A percentile compares a stretch with the other conserved stretches of the same genome.
These are phyloP conservation scores for Suhomyces xylopsoci DNA, from an alignment of 805 yeast genomes.

Conservation along the genomic window DNA sequence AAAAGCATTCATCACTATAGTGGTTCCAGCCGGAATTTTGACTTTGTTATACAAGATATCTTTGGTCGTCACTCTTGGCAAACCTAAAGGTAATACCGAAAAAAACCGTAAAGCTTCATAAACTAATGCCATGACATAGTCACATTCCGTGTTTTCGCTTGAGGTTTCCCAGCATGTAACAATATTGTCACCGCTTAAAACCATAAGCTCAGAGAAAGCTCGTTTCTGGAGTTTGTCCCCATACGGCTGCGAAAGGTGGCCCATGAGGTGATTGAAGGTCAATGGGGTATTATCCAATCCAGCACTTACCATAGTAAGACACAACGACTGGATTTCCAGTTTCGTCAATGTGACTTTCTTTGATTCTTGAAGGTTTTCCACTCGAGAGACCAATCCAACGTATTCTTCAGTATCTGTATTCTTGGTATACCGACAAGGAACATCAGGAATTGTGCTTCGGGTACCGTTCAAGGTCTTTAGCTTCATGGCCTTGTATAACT, in stretches of 20 bases:
- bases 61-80: conserved; percentile 61
- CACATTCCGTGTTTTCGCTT: conserved; percentile 33
- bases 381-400: background rate
- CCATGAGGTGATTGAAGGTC: conserved; percentile 57
- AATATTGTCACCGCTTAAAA: conserved; percentile 26
- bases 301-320: conserved; percentile 76
- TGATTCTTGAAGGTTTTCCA: background rate
- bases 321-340: conserved; percentile 53
- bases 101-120: conserved; percentile 61
- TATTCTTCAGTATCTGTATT: background rate
- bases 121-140: conserved; percentile 54
- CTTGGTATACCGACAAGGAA: background rate
- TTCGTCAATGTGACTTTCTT: background rate
- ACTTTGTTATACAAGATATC: conserved; percentile 39
- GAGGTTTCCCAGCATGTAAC: conserved; percentile 34
- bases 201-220: conserved; percentile 43
- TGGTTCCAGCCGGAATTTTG: conserved; percentile 54
- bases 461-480: background rate
- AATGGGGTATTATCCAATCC: conserved; percentile 73
- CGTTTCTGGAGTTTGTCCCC: conserved; percentile 41
- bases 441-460: background rate
- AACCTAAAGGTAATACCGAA: conserved; percentile 63
- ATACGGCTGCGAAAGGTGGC: conserved; percentile 50
- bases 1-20: conserved; percentile 62
- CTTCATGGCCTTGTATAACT: conserved; percentile 19